Percentiles rank a stretch among this genome's conserved stretches.
Conservation (phyloP, 1,284 basidiomycete species). For the Waitea zeae region DNA sequence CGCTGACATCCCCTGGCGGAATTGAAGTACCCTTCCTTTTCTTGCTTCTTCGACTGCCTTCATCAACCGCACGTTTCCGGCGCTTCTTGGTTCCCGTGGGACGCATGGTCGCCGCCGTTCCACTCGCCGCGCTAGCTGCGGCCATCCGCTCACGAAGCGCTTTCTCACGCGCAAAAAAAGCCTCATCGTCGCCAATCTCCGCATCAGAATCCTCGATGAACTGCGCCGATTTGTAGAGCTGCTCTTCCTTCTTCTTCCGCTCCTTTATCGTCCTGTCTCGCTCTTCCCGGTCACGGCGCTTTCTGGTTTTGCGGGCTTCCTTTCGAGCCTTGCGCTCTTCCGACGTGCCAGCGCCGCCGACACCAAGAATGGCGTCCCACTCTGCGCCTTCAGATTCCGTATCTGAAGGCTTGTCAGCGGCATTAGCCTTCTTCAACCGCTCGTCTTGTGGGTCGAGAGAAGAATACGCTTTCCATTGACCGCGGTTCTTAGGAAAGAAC, state of each 20-base stretch:
- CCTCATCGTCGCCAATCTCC: conserved; percentile 57
- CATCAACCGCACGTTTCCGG: conserved; percentile 17
- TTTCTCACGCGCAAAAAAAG: conserved; percentile 66
- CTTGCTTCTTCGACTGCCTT: conserved; percentile 8
- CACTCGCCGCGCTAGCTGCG: conserved; percentile 25
- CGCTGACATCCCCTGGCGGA: too few species aligned
- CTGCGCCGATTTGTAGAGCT: conserved; percentile 73
- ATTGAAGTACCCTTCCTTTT: conserved; percentile 9
- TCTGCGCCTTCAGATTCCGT: too few species aligned
- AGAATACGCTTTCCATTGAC: conserved; percentile 73
- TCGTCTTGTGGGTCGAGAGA: too few species aligned
- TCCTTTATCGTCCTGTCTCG: conserved; percentile 28
- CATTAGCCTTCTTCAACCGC: conserved; percentile 39
- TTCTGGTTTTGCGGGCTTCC: conserved; percentile 26
- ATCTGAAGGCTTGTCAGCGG: conserved; percentile 19
- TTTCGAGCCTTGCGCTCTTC: conserved; percentile 31
- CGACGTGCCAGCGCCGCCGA: too few species aligned
- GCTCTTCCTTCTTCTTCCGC: conserved; percentile 51
- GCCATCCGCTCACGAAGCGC: conserved; percentile 30
- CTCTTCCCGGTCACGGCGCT: conserved; percentile 22
- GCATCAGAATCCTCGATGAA: conserved; percentile 84
- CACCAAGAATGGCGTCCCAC: too few species aligned
- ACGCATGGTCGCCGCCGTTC: conserved; percentile 37
- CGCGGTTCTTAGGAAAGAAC: conserved; percentile 79
- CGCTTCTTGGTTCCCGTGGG: conserved; percentile 53